Evolutionary conservation across 495 filamentous ascomycete species (phyloP), one percentile per base, ranked within the genome.

Genomic region (Cercophora scortea): DNA sequence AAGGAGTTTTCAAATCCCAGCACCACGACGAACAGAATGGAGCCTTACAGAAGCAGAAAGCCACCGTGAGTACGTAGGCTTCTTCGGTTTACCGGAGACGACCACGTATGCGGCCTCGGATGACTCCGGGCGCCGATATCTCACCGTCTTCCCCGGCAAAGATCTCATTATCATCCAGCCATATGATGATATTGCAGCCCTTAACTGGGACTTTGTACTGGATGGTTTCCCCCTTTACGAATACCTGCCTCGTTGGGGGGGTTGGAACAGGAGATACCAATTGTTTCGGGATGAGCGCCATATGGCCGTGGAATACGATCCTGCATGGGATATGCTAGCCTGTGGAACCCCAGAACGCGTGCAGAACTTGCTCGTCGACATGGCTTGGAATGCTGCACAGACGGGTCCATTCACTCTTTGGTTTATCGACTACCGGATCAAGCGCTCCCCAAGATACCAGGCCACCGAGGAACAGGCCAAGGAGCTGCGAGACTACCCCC

Each of bases 381-480:
- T n/a, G n/a, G n/a, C n/a, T n/a, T n/a, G n/a, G n/a, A n/a, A n/a
- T n/a, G n/a, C n/a, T n/a, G n/a, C n/a, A 6, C 35, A 39, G 50
- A 8, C 6, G 45, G 15, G 19, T 15, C 7, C 12, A n/a, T 47
- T 33, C 32, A 18, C 13, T 48, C 52, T 54, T 25, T 49, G 52
- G 52, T 48, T 54, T 18, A 49, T 54, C 43, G 51, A 53, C 43
- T 47, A 53, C 51, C 51, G 43, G 13, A 53, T 53, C 17, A 47
- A 53, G 43, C 46, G 52, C n/a, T n/a, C n/a, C n/a, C n/a, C n/a
- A 40, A 45, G 32, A 44, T 45, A 39, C 52, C 52, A 39, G 25
- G 32, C 12, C 17, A 19, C 32, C 32, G 10, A 42, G 15, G 42
- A 33, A 33, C 12, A 15, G 6, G 35, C 45, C 41, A 17, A 8